Evolutionary conservation across 176 grass and related monocot genomes (phyloP).

Genomic region (Rhynchospora pubera): DNA sequence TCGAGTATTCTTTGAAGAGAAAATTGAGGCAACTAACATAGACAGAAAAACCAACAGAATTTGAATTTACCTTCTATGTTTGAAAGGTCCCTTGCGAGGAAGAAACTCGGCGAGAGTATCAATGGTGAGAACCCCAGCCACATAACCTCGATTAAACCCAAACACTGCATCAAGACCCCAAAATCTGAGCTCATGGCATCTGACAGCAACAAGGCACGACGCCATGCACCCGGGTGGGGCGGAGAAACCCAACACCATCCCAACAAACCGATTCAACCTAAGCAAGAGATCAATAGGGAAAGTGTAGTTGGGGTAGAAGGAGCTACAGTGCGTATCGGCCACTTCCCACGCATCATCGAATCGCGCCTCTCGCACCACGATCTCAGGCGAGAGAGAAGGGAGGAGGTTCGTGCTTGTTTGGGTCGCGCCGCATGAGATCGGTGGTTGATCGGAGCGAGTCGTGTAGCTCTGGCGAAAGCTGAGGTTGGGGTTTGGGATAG

Average conservation of each 20-base stretch:
- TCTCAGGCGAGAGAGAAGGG: slow-evolving; percentile 56
- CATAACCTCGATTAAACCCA: slow-evolving; percentile 35
- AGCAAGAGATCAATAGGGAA: slow-evolving; percentile 85
- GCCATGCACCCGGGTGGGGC: slow-evolving; percentile 80
- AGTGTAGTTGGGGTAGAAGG: slow-evolving; percentile 76
- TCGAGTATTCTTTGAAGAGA: too few relatives aligned
- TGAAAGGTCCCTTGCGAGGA: slow-evolving; percentile 69
- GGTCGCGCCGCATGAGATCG: slow-evolving; percentile 34
- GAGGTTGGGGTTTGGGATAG: neutral
- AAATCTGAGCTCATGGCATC: slow-evolving; percentile 45
- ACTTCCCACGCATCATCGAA: slow-evolving; percentile 94
- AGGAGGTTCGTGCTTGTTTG: slow-evolving; percentile 52
- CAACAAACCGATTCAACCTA: slow-evolving; percentile 68
- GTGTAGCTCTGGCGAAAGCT: neutral
- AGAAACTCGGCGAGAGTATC: slow-evolving; percentile 85
- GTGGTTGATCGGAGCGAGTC: neutral
- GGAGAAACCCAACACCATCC: slow-evolving; percentile 55
- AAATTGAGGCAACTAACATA: neutral
- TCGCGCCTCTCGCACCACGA: slow-evolving; percentile 63
- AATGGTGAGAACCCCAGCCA: slow-evolving; percentile 77
- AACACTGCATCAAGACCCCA: slow-evolving; percentile 40
- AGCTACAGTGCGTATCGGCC: slow-evolving; percentile 89
- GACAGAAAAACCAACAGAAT: neutral
- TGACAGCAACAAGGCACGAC: slow-evolving; percentile 72
- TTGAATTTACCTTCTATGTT: slow-evolving; percentile 79